A percentile compares a stretch with the other conserved stretches of the same genome.
These are phyloP conservation scores for Pulveroboletus sp. DNA, from an alignment of 768 basidiomycete genomes.

Conservation along the genomic window DNA sequence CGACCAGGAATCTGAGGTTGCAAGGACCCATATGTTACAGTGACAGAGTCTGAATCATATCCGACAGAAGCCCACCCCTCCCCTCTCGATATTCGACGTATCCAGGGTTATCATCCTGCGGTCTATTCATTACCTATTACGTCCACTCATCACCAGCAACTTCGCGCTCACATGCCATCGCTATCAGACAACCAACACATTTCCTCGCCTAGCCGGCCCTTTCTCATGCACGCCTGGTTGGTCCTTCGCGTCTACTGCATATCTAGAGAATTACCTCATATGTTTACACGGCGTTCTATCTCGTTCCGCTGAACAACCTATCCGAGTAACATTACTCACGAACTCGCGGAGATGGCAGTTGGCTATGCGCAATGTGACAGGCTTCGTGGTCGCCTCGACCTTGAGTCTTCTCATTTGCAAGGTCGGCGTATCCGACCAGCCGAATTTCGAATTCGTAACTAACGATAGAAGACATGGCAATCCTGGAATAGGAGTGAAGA, in stretches of 20 bases:
- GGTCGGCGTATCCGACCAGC: background rate
- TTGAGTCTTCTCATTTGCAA: background rate
- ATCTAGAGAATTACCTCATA: background rate
- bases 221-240: conserved; percentile 6
- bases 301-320: background rate
- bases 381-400: background rate
- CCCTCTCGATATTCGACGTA: background rate
- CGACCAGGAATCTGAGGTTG: background rate
- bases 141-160: conserved; percentile 4
- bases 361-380: conserved; percentile 17
- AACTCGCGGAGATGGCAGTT: conserved; percentile 12
- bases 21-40: background rate
- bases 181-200: conserved; percentile 7
- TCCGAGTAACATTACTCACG: background rate
- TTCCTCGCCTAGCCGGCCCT: background rate
- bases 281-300: conserved; percentile 1
- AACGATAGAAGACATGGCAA: background rate
- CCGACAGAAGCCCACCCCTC: background rate
- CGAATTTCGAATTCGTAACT: conserved; percentile 9
- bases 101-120: conserved; percentile 3
- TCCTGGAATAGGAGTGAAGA: background rate
- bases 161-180: background rate
- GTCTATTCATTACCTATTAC: conserved; percentile 9
- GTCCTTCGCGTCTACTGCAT: conserved; percentile 7
- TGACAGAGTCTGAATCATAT: background rate